Evolutionary conservation across 345 rosid genomes (phyloP).

Genomic region (Noccaea bulbosa): DNA sequence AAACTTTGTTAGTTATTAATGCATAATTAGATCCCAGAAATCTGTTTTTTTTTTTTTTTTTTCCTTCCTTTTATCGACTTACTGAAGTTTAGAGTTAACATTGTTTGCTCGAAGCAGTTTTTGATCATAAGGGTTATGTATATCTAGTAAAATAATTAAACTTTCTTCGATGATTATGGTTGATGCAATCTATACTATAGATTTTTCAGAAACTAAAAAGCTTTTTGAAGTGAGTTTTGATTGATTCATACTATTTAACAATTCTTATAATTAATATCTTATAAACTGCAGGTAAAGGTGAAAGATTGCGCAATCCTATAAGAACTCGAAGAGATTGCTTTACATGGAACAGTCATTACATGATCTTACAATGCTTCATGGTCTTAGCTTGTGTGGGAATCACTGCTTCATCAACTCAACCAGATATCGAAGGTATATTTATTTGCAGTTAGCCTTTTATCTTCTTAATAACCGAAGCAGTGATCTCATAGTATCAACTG

Average conservation of each 20-base stretch:
- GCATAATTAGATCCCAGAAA: slow-evolving; percentile 10
- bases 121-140: slow-evolving; percentile 27
- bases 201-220: neutral
- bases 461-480: neutral
- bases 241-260: slow-evolving; percentile 6
- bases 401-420: slow-evolving; percentile 53
- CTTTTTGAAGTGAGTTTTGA: neutral
- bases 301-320: slow-evolving; percentile 28
- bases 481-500: slow-evolving; percentile 1
- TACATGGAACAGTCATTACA: slow-evolving; percentile 39
- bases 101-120: neutral
- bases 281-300: slow-evolving; percentile 27
- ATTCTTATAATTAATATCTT: neutral
- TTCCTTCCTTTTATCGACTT: neutral
- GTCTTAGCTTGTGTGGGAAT: slow-evolving; percentile 45
- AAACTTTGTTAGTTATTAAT: slow-evolving; percentile 16
- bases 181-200: neutral
- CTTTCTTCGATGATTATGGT: slow-evolving; percentile 2
- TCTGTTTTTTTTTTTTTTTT: neutral
- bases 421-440: slow-evolving; percentile 74
- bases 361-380: slow-evolving; percentile 48
- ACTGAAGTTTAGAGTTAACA: neutral
- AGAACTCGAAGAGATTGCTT: slow-evolving; percentile 34
- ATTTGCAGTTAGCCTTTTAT: neutral
- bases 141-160: slow-evolving; percentile 27